Percentiles rank a stretch among this genome's conserved stretches.
Conservation (phyloP, 2,329 filamentous ascomycete genomes). For the Nothophoma quercina region DNA sequence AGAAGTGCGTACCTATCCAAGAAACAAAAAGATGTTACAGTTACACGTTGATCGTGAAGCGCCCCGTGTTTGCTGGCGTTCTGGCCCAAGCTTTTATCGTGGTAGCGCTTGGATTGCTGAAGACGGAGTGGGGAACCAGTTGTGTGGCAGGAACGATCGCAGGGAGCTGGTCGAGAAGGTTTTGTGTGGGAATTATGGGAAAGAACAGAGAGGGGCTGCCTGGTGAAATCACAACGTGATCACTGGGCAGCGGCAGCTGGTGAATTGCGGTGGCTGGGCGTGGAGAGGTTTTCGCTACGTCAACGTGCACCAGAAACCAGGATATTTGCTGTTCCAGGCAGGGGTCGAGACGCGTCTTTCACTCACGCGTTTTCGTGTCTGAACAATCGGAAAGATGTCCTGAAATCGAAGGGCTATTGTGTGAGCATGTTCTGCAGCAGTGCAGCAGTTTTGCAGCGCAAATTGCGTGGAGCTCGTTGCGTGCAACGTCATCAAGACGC, state of each 20-base stretch:
- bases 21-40: constrained; percentile 17
- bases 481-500: constrained; percentile 9
- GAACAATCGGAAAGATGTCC: neutral
- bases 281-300: constrained; percentile 19
- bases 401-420: neutral
- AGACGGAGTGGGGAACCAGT: constrained; percentile 4
- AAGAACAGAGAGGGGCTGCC: constrained; percentile 7
- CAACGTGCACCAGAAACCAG: constrained; percentile 15
- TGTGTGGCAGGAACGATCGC: constrained; percentile 7
- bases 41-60: constrained; percentile 12
- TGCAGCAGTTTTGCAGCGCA: neutral
- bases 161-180: constrained; percentile 11
- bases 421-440: neutral
- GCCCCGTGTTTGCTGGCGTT: constrained; percentile 11
- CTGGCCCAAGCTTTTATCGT: constrained; percentile 12
- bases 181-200: constrained; percentile 7
- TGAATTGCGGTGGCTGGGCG: constrained; percentile 18
- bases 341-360: constrained; percentile 18
- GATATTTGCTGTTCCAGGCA: constrained; percentile 12
- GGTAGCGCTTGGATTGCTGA: neutral
- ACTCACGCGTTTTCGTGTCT: constrained; percentile 6
- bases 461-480: neutral
- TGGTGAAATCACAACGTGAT: constrained; percentile 6
- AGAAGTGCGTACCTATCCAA: constrained; percentile 14
- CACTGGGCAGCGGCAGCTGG: constrained; percentile 9